Base-by-base conservation (phyloP, 208 protist species). In the Plasmodiophora brassicae region DNA sequence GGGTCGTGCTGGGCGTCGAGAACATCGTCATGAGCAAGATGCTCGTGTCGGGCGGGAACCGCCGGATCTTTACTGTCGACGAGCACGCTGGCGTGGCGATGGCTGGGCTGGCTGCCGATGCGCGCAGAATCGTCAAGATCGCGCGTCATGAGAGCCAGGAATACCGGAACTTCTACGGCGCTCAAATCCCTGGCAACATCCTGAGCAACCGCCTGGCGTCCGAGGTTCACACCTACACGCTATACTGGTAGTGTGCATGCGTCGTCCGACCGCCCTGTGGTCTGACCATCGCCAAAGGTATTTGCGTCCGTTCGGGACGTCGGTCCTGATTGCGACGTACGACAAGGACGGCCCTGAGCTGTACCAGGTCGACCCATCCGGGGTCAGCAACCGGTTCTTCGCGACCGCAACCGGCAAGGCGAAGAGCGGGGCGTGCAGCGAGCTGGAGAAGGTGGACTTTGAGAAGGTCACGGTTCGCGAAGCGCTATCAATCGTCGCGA, bases 1-100 rank as follows among this genome's bases (percentile, higher is more conserved):
- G 98, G 50, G 97, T 99, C 35, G 98, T 99, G 43, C 89, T 99
- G 38, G 98, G 96, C 0, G 95, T 99, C 14, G 98, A 99, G 89
- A 99, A 99, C 92, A 93, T 98, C 28, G 91, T 98, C 43, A 90
- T 96, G 38, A 98, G 96, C 86, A 98, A 97, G 89, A 97, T 99
- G 95, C 91, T 99, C 53, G 96, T 98, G 88, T 87, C 90, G 32
- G 89, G 92, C n/a, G 95, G 96, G 1, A 98, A 98, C 93, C 93
- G 96, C 57, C 94, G 98, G 85, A 96, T 99, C 78, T 95, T 96
- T 88, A 93, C 94, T 45, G 92, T 99, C 39, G 98, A 98, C 89
- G 91, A 94, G 43, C 95, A 98, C 88, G 91, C 95, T 57, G 97
- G 97, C 60, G 71, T 96, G n/a, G 93, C 95, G 89, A 93, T 98